Evolutionary conservation across 1,139 yeast species (phyloP).

Genomic region (Kluyveromyces sp.): DNA sequence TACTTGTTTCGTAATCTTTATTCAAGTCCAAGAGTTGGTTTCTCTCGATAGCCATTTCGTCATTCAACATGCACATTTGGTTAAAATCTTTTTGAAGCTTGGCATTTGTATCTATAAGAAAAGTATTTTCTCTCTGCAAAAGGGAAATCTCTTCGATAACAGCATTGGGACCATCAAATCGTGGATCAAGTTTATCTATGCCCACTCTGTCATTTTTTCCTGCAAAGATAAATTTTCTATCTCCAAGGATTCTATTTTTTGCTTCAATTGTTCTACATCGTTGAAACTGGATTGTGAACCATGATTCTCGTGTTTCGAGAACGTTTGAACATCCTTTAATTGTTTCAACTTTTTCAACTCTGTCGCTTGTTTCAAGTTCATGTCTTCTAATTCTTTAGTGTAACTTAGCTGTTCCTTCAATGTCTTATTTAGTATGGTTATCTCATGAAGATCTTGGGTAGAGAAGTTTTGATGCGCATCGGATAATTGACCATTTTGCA

Average conservation of each 20-base stretch:
- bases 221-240: constrained; percentile 45
- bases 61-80: constrained; percentile 24
- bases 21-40: constrained; percentile 31
- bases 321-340: constrained; percentile 39
- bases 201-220: constrained; percentile 27
- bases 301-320: constrained; percentile 45
- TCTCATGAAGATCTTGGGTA: constrained; percentile 22
- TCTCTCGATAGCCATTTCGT: constrained; percentile 33
- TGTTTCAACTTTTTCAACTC: constrained; percentile 38
- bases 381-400: constrained; percentile 48
- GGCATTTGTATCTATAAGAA: constrained; percentile 35
- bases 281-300: constrained; percentile 37
- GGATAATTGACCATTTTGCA: constrained; percentile 18
- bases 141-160: constrained; percentile 31
- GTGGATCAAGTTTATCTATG: constrained; percentile 4
- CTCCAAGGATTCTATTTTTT: constrained; percentile 43
- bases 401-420: constrained; percentile 51
- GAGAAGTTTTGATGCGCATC: constrained; percentile 21
- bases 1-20: constrained; percentile 27
- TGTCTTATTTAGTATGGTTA: constrained; percentile 39
- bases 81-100: constrained; percentile 28
- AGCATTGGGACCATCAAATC: constrained; percentile 29
- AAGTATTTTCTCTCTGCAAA: constrained; percentile 34
- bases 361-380: constrained; percentile 41
- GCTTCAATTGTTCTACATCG: constrained; percentile 39